A percentile compares a stretch with the other conserved stretches of the same genome.
Evolutionary conservation across 2,329 filamentous ascomycete species (phyloP).

Genomic region (Talaromyces sp.): DNA sequence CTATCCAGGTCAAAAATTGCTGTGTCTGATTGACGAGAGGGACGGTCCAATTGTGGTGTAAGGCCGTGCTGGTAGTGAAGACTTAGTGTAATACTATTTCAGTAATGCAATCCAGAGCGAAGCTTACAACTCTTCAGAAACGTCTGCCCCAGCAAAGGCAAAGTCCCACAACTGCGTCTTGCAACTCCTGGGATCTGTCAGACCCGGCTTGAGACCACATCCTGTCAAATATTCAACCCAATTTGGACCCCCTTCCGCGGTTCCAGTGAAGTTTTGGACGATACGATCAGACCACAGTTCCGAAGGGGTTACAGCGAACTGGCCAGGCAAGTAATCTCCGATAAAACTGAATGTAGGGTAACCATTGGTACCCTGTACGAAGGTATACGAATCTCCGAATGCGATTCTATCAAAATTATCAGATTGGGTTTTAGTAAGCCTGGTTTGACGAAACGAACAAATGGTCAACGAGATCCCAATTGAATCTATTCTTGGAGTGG

Average conservation of each 20-base stretch:
- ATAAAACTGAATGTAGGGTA: conserved; percentile 54
- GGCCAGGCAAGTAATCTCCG: conserved; percentile 43
- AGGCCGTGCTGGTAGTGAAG: conserved; percentile 36
- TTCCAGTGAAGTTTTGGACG: background rate
- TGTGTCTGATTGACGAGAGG: conserved; percentile 50
- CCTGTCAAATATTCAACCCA: background rate
- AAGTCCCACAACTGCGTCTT: background rate
- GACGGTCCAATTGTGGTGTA: conserved; percentile 52
- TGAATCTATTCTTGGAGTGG: background rate
- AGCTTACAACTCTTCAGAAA: background rate
- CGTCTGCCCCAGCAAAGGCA: background rate
- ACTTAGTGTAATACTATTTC: no score
- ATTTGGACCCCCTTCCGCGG: background rate
- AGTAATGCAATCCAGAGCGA: no score
- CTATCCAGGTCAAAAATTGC: conserved; percentile 48
- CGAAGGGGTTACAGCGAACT: conserved; percentile 21
- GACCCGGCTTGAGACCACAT: background rate
- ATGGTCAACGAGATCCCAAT: background rate
- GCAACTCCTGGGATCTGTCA: background rate
- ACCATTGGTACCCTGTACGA: conserved; percentile 53
- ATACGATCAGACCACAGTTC: background rate
- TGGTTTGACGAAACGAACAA: background rate
- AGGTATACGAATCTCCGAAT: conserved; percentile 39
- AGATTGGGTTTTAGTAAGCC: background rate
- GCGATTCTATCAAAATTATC: background rate